Conservation (phyloP, 441 rosid genomes). For the Populus hybrid region DNA sequence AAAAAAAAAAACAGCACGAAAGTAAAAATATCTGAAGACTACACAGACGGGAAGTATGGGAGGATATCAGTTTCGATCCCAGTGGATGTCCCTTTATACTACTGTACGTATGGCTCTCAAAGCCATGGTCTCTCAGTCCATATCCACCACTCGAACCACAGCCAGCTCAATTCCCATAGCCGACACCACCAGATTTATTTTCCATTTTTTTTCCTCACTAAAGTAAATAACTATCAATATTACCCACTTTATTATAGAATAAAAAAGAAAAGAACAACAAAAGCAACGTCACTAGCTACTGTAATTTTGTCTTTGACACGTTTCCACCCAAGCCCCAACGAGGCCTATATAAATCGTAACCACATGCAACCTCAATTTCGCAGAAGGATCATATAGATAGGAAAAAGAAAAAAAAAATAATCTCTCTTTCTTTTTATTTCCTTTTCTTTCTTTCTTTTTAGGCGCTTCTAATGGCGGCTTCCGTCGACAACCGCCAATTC, state of each 20-base stretch:
- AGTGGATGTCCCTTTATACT: no score
- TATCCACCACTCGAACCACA: slow-evolving; percentile 1
- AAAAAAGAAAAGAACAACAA: neutral
- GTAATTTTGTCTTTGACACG: neutral
- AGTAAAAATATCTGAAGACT: no score
- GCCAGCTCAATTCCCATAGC: neutral
- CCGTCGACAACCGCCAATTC: slow-evolving; percentile 76
- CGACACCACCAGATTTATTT: neutral
- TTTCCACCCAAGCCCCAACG: neutral
- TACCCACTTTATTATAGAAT: neutral
- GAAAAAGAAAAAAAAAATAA: neutral
- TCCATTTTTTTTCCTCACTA: neutral
- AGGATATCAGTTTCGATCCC: no score
- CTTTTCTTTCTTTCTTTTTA: neutral
- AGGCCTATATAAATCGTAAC: slow-evolving; percentile 29
- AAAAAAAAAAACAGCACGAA: no score
- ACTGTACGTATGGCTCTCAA: neutral
- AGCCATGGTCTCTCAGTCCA: neutral
- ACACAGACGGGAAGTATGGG: no score
- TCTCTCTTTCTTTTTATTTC: neutral
- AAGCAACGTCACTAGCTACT: neutral
- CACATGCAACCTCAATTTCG: neutral
- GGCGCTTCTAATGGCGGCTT: slow-evolving; percentile 59
- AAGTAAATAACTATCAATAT: neutral
- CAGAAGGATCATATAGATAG: neutral